Conservation (phyloP, 2,329 filamentous ascomycete genomes). For the Aspergillus sp. region DNA sequence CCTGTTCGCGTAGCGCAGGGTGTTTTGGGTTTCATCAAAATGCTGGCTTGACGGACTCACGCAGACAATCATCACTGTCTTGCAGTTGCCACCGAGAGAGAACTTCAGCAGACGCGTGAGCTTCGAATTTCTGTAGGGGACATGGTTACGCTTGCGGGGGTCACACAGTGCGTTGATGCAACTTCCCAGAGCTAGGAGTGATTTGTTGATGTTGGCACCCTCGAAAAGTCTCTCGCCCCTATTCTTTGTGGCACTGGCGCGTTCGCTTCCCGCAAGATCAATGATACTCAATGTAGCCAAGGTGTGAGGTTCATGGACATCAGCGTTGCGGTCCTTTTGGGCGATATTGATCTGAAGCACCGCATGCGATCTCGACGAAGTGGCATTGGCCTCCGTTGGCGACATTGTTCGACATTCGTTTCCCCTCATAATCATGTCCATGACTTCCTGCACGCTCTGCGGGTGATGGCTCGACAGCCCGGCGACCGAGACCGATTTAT, state of each 20-base stretch:
- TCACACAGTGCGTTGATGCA: slow-evolving; percentile 99
- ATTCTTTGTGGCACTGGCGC: slow-evolving; percentile 95
- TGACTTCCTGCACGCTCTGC: slow-evolving; percentile 89
- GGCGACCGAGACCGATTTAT: slow-evolving; percentile 86
- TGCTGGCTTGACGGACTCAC: slow-evolving; percentile 95
- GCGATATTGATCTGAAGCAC: slow-evolving; percentile 96
- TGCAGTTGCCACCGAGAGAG: slow-evolving; percentile 95
- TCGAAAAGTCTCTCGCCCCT: slow-evolving; percentile 86
- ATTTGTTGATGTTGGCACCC: slow-evolving; percentile 99
- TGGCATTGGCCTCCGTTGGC: slow-evolving; percentile 94
- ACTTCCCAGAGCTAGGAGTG: slow-evolving; percentile 85
- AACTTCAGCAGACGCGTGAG: slow-evolving; percentile 94
- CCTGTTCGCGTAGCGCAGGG: slow-evolving; percentile 91
- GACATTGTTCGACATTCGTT: slow-evolving; percentile 96
- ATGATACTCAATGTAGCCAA: slow-evolving; percentile 99
- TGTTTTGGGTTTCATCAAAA: slow-evolving; percentile 98
- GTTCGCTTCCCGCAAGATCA: slow-evolving; percentile 91
- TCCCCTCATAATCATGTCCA: slow-evolving; percentile 97
- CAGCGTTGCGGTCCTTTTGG: slow-evolving; percentile 89
- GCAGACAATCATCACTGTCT: slow-evolving; percentile 99
- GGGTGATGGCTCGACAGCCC: slow-evolving; percentile 90
- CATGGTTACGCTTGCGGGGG: slow-evolving; percentile 83
- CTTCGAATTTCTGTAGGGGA: slow-evolving; percentile 97
- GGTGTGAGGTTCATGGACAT: slow-evolving; percentile 90
- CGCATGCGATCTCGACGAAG: slow-evolving; percentile 93